A percentile compares a stretch with the other conserved stretches of the same genome.
These are phyloP conservation scores for Cymbidium sinense DNA, from an alignment of 106 monocot species.

Conservation along the genomic window DNA sequence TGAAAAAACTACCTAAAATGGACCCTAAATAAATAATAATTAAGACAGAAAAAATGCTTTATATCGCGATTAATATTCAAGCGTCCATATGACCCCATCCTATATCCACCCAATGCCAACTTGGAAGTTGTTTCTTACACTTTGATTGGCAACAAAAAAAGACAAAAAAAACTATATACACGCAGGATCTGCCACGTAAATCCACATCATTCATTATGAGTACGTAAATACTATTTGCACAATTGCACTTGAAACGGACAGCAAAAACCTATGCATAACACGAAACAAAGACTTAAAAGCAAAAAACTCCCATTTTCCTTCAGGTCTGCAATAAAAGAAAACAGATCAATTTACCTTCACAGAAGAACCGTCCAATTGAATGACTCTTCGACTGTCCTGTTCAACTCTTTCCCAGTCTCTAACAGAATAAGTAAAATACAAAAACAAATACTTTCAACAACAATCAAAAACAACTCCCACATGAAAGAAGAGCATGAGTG, in stretches of 20 bases:
- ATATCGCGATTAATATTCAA: not conserved
- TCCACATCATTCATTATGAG: too few species aligned
- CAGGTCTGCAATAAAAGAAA: not conserved
- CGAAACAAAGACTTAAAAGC: too few species aligned
- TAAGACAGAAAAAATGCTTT: not conserved
- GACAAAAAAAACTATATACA: not conserved
- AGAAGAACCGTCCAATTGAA: not conserved
- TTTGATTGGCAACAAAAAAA: not conserved
- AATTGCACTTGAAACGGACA: too few species aligned
- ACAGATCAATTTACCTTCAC: not conserved
- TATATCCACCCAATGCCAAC: not conserved
- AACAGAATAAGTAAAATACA: not conserved
- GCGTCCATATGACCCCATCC: not conserved
- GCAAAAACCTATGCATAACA: too few species aligned
- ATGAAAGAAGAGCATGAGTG: not conserved
- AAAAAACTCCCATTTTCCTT: not conserved
- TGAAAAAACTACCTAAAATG: too few species aligned
- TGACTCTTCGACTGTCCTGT: not conserved
- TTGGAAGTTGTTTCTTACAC: not conserved
- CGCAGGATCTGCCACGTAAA: too few species aligned
- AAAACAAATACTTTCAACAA: not conserved
- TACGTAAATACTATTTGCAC: too few species aligned
- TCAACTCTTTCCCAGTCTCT: constrained; percentile 2
- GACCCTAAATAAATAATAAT: too few species aligned
- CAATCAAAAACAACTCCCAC: not conserved